A percentile compares a stretch with the other conserved stretches of the same genome.
These are phyloP conservation scores for Umbelopsis vinacea DNA, from an alignment of 192 early-diverging fungal genomes.

Conservation along the genomic window DNA sequence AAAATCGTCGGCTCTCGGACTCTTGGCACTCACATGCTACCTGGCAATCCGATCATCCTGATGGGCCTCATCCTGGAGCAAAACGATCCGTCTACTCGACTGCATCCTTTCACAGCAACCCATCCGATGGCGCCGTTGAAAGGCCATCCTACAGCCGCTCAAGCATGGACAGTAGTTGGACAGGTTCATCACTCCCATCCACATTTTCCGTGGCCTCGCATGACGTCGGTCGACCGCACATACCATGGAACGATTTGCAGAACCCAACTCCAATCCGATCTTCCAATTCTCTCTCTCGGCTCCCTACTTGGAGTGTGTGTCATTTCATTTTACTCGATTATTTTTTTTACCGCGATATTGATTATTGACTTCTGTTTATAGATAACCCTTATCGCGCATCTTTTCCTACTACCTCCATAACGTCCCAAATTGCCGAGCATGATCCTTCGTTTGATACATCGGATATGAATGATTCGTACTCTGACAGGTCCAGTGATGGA, in stretches of 20 bases:
- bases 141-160: constrained; percentile 8
- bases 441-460: constrained; percentile 36
- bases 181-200: constrained; percentile 3
- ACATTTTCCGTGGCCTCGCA: background rate
- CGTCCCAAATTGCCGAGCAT: background rate
- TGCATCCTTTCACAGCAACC: background rate
- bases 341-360: background rate
- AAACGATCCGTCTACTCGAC: background rate
- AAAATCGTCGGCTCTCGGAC: constrained; percentile 5
- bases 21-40: background rate
- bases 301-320: background rate
- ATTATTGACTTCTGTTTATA: background rate
- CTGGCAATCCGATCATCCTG: constrained; percentile 14
- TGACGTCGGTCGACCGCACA: background rate
- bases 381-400: constrained; percentile 10
- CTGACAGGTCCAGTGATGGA: constrained; percentile 33
- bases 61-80: background rate
- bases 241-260: constrained; percentile 12
- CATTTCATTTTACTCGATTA: background rate
- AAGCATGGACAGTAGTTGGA: constrained; percentile 13
- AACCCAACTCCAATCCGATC: background rate
- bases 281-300: background rate
- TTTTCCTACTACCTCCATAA: background rate
- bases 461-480: constrained; percentile 39
- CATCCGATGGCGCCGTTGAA: background rate